These are phyloP conservation scores for Herpetomonas muscarum DNA, from an alignment of 208 protist genomes.

Conservation along the genomic window DNA sequence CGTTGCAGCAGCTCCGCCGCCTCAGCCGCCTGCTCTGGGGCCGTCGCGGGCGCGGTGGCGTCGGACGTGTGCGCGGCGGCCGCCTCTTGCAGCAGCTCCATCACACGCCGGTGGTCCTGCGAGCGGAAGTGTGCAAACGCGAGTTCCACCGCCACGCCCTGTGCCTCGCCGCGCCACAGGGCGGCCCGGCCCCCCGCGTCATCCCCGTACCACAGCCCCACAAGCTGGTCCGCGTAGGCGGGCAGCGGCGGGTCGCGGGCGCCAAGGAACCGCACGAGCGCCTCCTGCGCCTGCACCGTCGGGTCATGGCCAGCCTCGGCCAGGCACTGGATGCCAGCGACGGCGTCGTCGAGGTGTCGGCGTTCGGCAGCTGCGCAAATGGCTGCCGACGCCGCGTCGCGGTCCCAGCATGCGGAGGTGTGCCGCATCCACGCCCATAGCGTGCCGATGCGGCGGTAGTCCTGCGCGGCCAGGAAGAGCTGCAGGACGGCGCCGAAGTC, in stretches of 20 bases:
- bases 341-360: conserved; percentile 35
- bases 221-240: conserved; percentile 70
- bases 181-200: background rate
- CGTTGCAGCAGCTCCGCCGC: background rate
- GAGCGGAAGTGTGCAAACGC: conserved; percentile 8
- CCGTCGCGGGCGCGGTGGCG: background rate
- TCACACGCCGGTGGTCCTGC: background rate
- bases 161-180: conserved; percentile 24
- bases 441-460: conserved; percentile 23
- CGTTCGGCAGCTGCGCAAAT: conserved; percentile 45
- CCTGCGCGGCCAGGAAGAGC: conserved; percentile 26
- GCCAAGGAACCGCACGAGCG: conserved; percentile 42
- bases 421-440: conserved; percentile 84
- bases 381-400: conserved; percentile 41
- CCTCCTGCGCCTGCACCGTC: conserved; percentile 43
- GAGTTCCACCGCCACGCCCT: conserved; percentile 46
- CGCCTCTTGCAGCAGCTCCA: conserved; percentile 25
- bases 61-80: conserved; percentile 10
- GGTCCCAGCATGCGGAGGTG: conserved; percentile 75
- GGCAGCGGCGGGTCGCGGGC: conserved; percentile 32
- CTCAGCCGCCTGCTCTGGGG: background rate
- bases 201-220: conserved; percentile 59
- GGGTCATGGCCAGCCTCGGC: conserved; percentile 49
- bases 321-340: conserved; percentile 59
- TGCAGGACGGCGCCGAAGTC: conserved; percentile 51